Evolutionary conservation across 805 yeast species (phyloP).

Genomic region (Candida khao-thaluensis): DNA sequence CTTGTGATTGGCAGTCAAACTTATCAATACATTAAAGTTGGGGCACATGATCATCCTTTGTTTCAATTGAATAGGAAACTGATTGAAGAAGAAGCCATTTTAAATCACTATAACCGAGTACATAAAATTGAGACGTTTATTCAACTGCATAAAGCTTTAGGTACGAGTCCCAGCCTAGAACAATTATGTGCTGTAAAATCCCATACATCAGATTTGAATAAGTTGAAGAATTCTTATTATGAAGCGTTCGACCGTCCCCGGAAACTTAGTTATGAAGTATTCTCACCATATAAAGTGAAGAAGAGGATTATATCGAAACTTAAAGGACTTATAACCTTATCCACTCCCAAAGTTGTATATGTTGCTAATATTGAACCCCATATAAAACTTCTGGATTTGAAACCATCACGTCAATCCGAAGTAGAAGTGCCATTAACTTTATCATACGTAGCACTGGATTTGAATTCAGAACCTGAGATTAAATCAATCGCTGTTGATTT

Average conservation of each 20-base stretch:
- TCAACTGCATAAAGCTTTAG: slow-evolving; percentile 22
- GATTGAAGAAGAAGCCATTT: slow-evolving; percentile 33
- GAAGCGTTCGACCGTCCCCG: slow-evolving; percentile 16
- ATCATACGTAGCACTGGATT: slow-evolving; percentile 26
- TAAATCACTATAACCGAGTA: slow-evolving; percentile 30
- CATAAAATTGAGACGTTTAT: slow-evolving; percentile 29
- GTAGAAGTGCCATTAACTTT: slow-evolving; percentile 10
- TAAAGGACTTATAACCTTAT: slow-evolving; percentile 31
- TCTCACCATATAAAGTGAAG: slow-evolving; percentile 30
- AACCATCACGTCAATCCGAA: slow-evolving; percentile 1
- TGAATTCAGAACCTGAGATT: slow-evolving; percentile 22
- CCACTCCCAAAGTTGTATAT: slow-evolving; percentile 33
- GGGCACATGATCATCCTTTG: slow-evolving; percentile 22
- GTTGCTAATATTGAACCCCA: slow-evolving; percentile 14
- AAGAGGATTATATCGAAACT: slow-evolving; percentile 29
- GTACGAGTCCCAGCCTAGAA: slow-evolving; percentile 9
- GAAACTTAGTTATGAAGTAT: slow-evolving; percentile 26
- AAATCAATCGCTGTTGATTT: slow-evolving; percentile 29
- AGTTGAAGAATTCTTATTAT: slow-evolving; percentile 29
- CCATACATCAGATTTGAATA: slow-evolving; percentile 25
- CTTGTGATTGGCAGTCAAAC: slow-evolving; percentile 33
- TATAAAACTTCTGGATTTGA: slow-evolving; percentile 6
- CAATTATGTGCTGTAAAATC: slow-evolving; percentile 14
- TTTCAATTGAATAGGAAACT: slow-evolving; percentile 29
- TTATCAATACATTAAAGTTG: slow-evolving; percentile 24